Evolutionary conservation across 192 early-diverging fungal genomes (phyloP).

Genomic region (Entomortierella parvispora): DNA sequence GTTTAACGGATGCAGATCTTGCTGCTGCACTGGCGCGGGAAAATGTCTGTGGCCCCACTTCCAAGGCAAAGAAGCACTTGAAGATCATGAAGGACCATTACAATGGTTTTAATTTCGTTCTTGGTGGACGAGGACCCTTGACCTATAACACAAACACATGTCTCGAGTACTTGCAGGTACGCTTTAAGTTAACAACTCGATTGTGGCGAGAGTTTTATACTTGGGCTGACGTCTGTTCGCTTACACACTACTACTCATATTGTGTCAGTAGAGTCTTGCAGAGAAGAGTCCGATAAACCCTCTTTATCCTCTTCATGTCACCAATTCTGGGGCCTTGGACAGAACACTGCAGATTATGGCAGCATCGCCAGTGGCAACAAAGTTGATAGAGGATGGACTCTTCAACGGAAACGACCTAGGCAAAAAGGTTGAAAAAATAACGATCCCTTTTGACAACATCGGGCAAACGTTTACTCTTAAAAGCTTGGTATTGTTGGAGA

Average conservation of each 20-base stretch:
- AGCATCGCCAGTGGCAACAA: conserved; percentile 31
- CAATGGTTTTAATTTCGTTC: conserved; percentile 40
- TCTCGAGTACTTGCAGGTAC: conserved; percentile 49
- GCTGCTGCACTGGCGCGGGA: conserved; percentile 24
- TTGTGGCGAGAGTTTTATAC: background rate
- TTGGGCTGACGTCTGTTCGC: conserved; percentile 8
- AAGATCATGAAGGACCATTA: conserved; percentile 42
- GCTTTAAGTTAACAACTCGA: conserved; percentile 14
- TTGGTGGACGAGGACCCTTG: conserved; percentile 23
- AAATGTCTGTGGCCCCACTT: conserved; percentile 13
- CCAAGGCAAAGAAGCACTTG: conserved; percentile 37
- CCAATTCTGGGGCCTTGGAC: conserved; percentile 32
- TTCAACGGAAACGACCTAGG: conserved; percentile 22
- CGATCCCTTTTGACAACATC: conserved; percentile 21
- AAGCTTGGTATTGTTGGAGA: conserved; percentile 26
- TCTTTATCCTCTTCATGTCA: conserved; percentile 35
- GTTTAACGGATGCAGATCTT: conserved; percentile 30
- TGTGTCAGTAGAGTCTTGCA: conserved; percentile 24
- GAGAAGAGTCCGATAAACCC: conserved; percentile 14
- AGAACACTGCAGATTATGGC: conserved; percentile 24
- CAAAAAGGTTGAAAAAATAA: conserved; percentile 20
- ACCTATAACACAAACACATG: conserved; percentile 45
- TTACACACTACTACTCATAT: conserved; percentile 5
- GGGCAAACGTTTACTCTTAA: conserved; percentile 18
- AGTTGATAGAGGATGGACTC: conserved; percentile 22